Conservation (phyloP, 176 grass and related monocot species). For the Phoenix dactylifera region DNA sequence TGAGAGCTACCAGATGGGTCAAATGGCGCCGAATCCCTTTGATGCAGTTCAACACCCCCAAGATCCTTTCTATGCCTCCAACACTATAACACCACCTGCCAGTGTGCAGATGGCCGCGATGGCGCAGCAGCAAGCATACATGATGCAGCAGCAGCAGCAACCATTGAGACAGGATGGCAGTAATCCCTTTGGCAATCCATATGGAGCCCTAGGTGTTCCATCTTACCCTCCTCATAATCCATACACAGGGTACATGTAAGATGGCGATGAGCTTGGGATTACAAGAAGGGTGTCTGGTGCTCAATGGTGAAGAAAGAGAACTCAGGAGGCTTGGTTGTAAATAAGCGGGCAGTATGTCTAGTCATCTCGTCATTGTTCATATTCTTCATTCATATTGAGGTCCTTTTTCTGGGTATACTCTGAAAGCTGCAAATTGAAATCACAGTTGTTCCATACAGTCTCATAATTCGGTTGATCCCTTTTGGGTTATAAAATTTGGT, state of each 20-base stretch:
- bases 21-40: constrained; percentile 12
- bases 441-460: too few species aligned
- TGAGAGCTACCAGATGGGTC: background rate
- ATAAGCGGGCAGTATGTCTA: too few species aligned
- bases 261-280: too few species aligned
- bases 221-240: background rate
- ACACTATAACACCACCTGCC: background rate
- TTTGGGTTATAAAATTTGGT: too few species aligned
- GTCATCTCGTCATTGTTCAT: too few species aligned
- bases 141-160: constrained; percentile 10
- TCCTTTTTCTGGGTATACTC: too few species aligned
- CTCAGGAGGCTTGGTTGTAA: too few species aligned
- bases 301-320: too few species aligned
- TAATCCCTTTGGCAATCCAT: constrained; percentile 17
- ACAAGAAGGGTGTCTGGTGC: too few species aligned
- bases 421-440: too few species aligned
- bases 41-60: background rate
- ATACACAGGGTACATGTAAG: constrained; percentile 2
- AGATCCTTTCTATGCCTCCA: constrained; percentile 12
- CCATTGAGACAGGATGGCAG: background rate
- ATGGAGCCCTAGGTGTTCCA: background rate
- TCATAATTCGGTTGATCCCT: too few species aligned
- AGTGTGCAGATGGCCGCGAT: constrained; percentile 16
- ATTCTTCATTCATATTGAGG: too few species aligned
- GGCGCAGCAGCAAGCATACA: constrained; percentile 6